phyloP scores from a whole-genome alignment of 345 rosid species.

The Linum trigynum region DNA sequence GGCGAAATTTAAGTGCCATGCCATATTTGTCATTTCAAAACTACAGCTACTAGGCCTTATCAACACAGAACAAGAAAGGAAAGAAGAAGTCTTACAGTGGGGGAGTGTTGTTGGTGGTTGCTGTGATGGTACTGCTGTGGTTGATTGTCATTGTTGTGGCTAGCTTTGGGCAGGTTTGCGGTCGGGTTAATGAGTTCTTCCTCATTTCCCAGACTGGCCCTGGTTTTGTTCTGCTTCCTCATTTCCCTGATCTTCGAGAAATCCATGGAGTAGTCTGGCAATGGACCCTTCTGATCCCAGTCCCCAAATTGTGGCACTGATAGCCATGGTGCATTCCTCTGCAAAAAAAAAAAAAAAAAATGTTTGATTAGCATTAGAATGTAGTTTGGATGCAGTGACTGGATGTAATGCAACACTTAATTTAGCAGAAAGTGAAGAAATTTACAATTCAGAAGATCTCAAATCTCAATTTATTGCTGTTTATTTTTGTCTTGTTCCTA shows the following conservation, averaged over 20 bases:
- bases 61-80: not conserved
- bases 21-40: not conserved
- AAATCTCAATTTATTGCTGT: too few relatives aligned
- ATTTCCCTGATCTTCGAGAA: slow-evolving; percentile 87
- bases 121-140: slow-evolving; percentile 27
- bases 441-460: too few relatives aligned
- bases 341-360: slow-evolving; percentile 1
- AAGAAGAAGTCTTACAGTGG: slow-evolving; percentile 51
- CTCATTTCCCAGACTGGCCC: slow-evolving; percentile 91
- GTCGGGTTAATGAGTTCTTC: slow-evolving; percentile 68
- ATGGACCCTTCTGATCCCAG: slow-evolving; percentile 85
- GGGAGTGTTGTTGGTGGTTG: slow-evolving; percentile 30
- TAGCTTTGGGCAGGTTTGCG: slow-evolving; percentile 27
- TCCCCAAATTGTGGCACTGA: slow-evolving; percentile 96
- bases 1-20: not conserved
- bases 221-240: slow-evolving; percentile 91
- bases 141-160: slow-evolving; percentile 19
- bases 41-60: not conserved
- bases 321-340: slow-evolving; percentile 78
- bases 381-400: too few relatives aligned
- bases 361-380: not conserved
- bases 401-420: too few relatives aligned
- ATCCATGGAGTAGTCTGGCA: slow-evolving; percentile 90
- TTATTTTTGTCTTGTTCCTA: too few relatives aligned
- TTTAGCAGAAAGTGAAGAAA: too few relatives aligned